A percentile compares a stretch with the other conserved stretches of the same genome.
phyloP scores from a whole-genome alignment of 345 rosid genomes.

The Lepidium aucheri region DNA sequence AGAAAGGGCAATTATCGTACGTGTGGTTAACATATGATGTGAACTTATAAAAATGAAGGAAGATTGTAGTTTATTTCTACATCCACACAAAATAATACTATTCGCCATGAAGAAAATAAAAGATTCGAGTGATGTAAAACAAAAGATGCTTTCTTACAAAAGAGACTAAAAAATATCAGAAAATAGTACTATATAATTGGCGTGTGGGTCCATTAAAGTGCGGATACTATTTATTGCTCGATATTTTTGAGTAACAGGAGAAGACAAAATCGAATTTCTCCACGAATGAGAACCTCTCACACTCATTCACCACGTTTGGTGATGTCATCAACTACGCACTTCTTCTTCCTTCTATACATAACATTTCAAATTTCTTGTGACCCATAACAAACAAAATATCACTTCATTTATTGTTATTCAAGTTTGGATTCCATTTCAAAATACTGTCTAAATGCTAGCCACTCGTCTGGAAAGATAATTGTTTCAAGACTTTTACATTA shows the following conservation, averaged over 20 bases:
- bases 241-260: neutral
- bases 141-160: neutral
- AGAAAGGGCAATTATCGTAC: neutral
- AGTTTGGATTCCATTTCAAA: too few relatives aligned
- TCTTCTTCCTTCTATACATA: neutral
- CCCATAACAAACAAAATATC: neutral
- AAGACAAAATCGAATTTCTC: neutral
- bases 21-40: neutral
- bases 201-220: neutral
- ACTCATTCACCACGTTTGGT: neutral
- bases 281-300: neutral
- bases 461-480: too few relatives aligned
- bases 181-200: too few relatives aligned
- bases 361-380: too few relatives aligned
- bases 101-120: neutral
- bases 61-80: neutral
- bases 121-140: neutral
- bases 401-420: neutral
- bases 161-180: neutral
- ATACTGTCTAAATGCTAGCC: too few relatives aligned
- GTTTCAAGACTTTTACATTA: too few relatives aligned
- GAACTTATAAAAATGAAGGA: neutral
- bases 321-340: conserved; percentile 19
- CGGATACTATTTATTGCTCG: neutral
- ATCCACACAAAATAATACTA: neutral